These are phyloP conservation scores for Jamesozyma jinghongensis DNA, from an alignment of 805 yeast genomes.

Conservation along the genomic window DNA sequence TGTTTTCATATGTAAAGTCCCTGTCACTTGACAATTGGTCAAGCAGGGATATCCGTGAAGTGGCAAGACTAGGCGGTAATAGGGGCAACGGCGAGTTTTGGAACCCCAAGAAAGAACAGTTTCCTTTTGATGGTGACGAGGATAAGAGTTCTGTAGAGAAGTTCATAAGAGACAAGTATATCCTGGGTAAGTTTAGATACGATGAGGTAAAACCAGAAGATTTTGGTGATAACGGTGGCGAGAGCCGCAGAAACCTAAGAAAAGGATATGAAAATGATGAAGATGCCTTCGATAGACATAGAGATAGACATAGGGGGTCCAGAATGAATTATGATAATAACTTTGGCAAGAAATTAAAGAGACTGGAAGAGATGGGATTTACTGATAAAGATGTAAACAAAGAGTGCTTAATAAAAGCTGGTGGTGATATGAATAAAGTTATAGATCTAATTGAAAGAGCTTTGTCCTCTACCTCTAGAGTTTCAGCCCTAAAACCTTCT, in stretches of 20 bases:
- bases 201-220: constrained; percentile 26
- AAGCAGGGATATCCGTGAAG: constrained; percentile 41
- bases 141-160: constrained; percentile 45
- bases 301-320: neutral
- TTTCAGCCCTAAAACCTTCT: no score
- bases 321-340: constrained; percentile 8
- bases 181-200: constrained; percentile 45
- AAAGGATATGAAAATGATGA: constrained; percentile 2
- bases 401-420: constrained; percentile 50
- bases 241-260: no score
- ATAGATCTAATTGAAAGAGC: constrained; percentile 30
- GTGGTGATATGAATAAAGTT: constrained; percentile 53
- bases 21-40: constrained; percentile 68
- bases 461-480: no score
- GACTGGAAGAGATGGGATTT: constrained; percentile 35
- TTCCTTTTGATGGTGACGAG: constrained; percentile 70
- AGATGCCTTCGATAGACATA: constrained; percentile 6
- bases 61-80: constrained; percentile 45
- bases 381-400: constrained; percentile 37
- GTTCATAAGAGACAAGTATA: constrained; percentile 59
- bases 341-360: constrained; percentile 30
- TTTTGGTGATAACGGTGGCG: constrained; percentile 12
- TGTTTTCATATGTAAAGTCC: constrained; percentile 59
- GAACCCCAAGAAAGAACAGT: constrained; percentile 61
- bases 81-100: constrained; percentile 49